Percentiles rank a stretch among this genome's conserved stretches.
phyloP scores from a whole-genome alignment of 352 stramenopile genomes.

The Globisporangium irregulare region DNA sequence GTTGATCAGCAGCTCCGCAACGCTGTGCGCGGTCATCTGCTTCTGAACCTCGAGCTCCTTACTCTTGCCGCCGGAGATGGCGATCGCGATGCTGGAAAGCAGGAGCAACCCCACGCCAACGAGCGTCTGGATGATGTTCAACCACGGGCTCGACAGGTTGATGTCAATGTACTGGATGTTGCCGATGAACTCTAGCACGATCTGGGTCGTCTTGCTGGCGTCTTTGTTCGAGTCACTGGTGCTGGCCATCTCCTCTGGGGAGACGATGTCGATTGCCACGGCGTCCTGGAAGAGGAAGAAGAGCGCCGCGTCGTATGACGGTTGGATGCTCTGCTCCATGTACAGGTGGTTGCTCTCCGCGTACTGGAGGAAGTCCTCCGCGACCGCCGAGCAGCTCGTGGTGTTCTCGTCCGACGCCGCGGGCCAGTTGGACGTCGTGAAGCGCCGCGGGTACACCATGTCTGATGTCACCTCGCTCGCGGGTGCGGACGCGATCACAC shows the following conservation, averaged over 20 bases:
- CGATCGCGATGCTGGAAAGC: background rate
- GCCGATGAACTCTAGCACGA: slow-evolving; percentile 2
- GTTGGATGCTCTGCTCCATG: slow-evolving; percentile 32
- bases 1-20: slow-evolving; percentile 11
- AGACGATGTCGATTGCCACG: slow-evolving; percentile 3
- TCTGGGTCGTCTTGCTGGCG: no score
- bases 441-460: background rate
- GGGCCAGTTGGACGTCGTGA: background rate
- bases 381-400: background rate
- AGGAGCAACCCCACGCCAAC: background rate
- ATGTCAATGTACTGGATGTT: slow-evolving; percentile 12
- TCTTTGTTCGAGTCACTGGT: background rate
- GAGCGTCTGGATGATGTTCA: slow-evolving; percentile 4
- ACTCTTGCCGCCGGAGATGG: background rate
- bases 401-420: background rate
- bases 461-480: background rate
- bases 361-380: slow-evolving; percentile 10
- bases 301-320: slow-evolving; percentile 25
- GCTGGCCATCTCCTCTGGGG: background rate
- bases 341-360: slow-evolving; percentile 35
- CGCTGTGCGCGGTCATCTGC: background rate
- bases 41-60: slow-evolving; percentile 5
- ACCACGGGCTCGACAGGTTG: slow-evolving; percentile 8
- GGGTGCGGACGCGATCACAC: background rate
- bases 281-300: slow-evolving; percentile 41